Base-by-base conservation (phyloP, 169 alveolate species). In the Theileria annulata region DNA sequence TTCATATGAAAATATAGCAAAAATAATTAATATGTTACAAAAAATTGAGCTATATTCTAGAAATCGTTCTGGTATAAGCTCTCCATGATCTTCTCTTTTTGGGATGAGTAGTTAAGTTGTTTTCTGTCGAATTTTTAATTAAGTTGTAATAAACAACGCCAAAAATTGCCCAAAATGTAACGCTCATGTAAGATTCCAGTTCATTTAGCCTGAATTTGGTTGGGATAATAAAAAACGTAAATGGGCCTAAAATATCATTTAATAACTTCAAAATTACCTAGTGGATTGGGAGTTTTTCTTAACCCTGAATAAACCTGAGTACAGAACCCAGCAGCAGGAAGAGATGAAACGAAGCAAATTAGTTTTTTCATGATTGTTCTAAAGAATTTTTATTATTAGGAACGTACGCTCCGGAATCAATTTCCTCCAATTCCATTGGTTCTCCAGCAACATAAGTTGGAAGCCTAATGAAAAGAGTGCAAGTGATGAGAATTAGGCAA, bases 351-450 rank as follows among this genome's bases (percentile, higher is more conserved):
- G 54, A 70, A 70, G 77, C 49, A 28, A 37, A 70, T 49, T 19
- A 70, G 77, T 21, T 33, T 42, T 30, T 37, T 70, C 77, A 70
- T 48, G 62, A 51, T 48, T 19, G 54, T 31, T 70, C 74, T 70
- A 73, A 31, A 27, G 33, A 21, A 48, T 21, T 23, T 42, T 70
- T 21, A 27, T 1, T 70, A 13, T 21, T 60, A 12, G 31, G n/a
- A 49, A 69, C 85, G 12, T 63, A 83, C 90, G 73, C 63, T 15
- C 80, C 76, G n/a, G 37, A 67, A 21, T 75, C 80, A 5, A 76
- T 64, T 19, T 83, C 90, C 12, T 77, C 75, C 62, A 76, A 71
- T 31, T 76, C 90, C 72, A 25, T 15, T 3, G 90, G 90, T 49
- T 56, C 87, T 54, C 66, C 69, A 5, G 86, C 17, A 12, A 83